Evolutionary conservation across 805 yeast genomes (phyloP).

Genomic region (Starmerella bombicola): DNA sequence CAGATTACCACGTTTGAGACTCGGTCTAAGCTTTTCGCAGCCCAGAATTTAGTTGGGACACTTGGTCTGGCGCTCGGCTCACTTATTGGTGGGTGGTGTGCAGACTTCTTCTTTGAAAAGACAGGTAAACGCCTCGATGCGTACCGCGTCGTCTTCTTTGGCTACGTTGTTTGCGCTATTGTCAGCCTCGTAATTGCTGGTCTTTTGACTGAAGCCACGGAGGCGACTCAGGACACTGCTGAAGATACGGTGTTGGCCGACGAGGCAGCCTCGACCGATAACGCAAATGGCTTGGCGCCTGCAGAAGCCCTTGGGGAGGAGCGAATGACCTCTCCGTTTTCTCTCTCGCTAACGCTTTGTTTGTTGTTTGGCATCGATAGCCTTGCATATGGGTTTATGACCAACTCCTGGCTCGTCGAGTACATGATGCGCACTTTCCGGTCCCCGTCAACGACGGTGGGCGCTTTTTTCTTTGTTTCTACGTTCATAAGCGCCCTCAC

Average conservation of each 20-base stretch:
- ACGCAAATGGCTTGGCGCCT: background rate
- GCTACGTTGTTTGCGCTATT: slow-evolving; percentile 45
- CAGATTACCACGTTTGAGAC: slow-evolving; percentile 41
- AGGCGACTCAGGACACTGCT: background rate
- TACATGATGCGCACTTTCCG: slow-evolving; percentile 52
- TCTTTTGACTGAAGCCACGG: slow-evolving; percentile 27
- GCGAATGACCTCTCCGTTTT: background rate
- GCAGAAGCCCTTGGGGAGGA: background rate
- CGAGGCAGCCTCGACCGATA: background rate
- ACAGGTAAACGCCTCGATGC: slow-evolving; percentile 26
- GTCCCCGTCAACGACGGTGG: slow-evolving; percentile 46
- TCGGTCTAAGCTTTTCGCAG: slow-evolving; percentile 63
- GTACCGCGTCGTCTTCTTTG: slow-evolving; percentile 45
- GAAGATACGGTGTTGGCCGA: background rate
- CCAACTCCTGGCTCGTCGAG: slow-evolving; percentile 77
- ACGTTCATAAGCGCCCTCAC: slow-evolving; percentile 42
- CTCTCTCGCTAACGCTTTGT: slow-evolving; percentile 14
- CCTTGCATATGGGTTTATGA: slow-evolving; percentile 78
- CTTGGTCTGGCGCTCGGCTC: slow-evolving; percentile 68
- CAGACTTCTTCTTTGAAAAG: slow-evolving; percentile 31
- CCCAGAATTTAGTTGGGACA: slow-evolving; percentile 57
- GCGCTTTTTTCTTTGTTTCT: slow-evolving; percentile 32
- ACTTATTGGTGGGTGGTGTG: slow-evolving; percentile 45
- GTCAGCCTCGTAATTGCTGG: slow-evolving; percentile 38
- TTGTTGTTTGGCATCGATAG: slow-evolving; percentile 65